Evolutionary conservation across 345 rosid species (phyloP).

Genomic region (Dimocarpus longan): DNA sequence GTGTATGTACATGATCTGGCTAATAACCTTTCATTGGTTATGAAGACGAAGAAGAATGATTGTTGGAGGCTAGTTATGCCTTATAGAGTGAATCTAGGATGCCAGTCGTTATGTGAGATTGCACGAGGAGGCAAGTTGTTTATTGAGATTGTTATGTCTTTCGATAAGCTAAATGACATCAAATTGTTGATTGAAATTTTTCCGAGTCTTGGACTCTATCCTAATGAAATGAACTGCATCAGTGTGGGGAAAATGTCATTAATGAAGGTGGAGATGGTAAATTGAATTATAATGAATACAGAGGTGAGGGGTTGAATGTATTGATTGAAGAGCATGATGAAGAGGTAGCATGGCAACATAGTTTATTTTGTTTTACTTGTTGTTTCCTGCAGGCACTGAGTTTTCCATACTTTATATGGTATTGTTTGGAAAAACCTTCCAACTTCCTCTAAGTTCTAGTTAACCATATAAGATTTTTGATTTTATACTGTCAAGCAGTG

Average conservation of each 20-base stretch:
- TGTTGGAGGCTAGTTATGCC: neutral
- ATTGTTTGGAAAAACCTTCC: neutral
- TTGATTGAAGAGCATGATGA: neutral
- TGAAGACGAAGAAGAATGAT: neutral
- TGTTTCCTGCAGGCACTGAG: neutral
- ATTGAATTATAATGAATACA: neutral
- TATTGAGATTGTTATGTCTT: slow-evolving; percentile 4
- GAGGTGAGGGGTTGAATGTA: slow-evolving; percentile 18
- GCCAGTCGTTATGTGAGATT: slow-evolving; percentile 12
- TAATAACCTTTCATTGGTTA: neutral
- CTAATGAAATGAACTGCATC: neutral
- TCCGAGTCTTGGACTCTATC: neutral
- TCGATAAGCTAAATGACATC: slow-evolving; percentile 9
- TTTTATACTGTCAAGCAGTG: neutral
- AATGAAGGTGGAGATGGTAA: slow-evolving; percentile 10
- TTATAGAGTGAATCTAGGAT: neutral
- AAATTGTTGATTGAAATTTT: neutral
- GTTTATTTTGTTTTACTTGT: neutral
- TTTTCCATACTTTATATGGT: neutral
- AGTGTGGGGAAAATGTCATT: neutral
- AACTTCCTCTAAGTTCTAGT: neutral
- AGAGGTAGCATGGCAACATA: neutral
- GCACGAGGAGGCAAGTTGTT: neutral
- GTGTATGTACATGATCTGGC: neutral
- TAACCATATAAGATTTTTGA: neutral